Evolutionary conservation across 106 monocot genomes (phyloP), one percentile per base, ranked within the genome.

Genomic region (Phalaenopsis equestris): DNA sequence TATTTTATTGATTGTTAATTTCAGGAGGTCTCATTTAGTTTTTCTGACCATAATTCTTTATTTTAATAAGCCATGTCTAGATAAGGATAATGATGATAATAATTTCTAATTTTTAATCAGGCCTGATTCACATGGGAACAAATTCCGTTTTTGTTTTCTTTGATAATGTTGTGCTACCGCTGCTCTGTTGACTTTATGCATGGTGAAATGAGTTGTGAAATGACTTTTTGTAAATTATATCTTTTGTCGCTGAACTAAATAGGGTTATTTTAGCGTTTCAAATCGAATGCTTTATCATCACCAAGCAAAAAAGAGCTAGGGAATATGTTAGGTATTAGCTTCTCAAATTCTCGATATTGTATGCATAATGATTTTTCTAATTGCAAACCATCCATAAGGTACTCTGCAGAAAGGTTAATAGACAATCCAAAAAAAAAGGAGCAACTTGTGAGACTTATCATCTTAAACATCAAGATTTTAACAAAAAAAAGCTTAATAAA

Each of bases 71-170:
- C 23, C 24, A 64, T 65, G 64, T 65, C 14, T 21, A 6, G 64
- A 65, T 65, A 15, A 70, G 70, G 70, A 36, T 70, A 14, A 70
- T 70, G 70, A 70, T 70, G 38, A 70, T 61, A n/a, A 61, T 61
- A 52, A n/a, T 38, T 14, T 15, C 70, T 39, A 70, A 39, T 39
- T 39, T 70, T 0, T 70, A 70, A 39, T 41, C 37, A 38, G 38
- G 70, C 39, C 61, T 21, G n/a, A 21, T 8, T 6, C n/a, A 3
- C 39, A 70, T 36, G 70, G n/a, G 5, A 70, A 36, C 70, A 70
- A 65, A 70, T 61, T 61, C 21, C 61, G 3, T 39, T 38, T 70
- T 38, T 68, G 17, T 8, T 30, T 2, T 39, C 12, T 70, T 70
- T 70, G 36, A 70, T 70, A 70, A 70, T 70, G 70, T 2, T 11